These are phyloP conservation scores for Anaeromyces robustus DNA, from an alignment of 192 early-diverging fungal genomes.

Conservation along the genomic window DNA sequence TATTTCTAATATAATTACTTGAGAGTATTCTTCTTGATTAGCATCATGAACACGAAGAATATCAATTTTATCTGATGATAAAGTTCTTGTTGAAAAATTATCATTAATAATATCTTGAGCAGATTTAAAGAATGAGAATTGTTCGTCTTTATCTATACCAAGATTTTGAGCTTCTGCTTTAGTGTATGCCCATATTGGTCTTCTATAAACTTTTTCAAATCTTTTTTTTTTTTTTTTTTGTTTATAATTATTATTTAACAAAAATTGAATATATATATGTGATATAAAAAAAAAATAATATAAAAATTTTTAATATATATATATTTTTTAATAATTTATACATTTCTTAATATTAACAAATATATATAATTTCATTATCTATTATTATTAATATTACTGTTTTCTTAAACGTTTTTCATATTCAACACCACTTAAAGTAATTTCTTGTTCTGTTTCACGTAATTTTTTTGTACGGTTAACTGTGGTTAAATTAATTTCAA, in stretches of 20 bases:
- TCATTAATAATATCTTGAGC: constrained; percentile 13
- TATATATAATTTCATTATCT: no score
- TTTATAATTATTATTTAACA: no score
- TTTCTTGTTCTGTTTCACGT: constrained; percentile 56
- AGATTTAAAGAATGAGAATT: constrained; percentile 11
- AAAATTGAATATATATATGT: no score
- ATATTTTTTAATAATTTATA: no score
- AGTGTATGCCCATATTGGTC: constrained; percentile 69
- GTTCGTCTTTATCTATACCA: constrained; percentile 7
- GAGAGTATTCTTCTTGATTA: constrained; percentile 47
- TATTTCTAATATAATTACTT: constrained; percentile 18
- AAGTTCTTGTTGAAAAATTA: background rate
- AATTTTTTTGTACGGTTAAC: constrained; percentile 61
- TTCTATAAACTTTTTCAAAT: constrained; percentile 69
- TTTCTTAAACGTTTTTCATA: constrained; percentile 67
- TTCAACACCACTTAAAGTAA: constrained; percentile 53
- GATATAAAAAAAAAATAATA: no score
- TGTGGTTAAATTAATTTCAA: constrained; percentile 51
- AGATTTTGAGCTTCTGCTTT: constrained; percentile 26
- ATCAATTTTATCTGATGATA: constrained; percentile 38
- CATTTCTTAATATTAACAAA: no score
- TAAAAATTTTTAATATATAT: no score
- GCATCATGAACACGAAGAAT: constrained; percentile 60
- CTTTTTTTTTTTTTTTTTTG: constrained; percentile 11
- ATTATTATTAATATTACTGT: constrained; percentile 45